phyloP scores from a whole-genome alignment of 495 filamentous ascomycete species.

The Penicillium paxilli region DNA sequence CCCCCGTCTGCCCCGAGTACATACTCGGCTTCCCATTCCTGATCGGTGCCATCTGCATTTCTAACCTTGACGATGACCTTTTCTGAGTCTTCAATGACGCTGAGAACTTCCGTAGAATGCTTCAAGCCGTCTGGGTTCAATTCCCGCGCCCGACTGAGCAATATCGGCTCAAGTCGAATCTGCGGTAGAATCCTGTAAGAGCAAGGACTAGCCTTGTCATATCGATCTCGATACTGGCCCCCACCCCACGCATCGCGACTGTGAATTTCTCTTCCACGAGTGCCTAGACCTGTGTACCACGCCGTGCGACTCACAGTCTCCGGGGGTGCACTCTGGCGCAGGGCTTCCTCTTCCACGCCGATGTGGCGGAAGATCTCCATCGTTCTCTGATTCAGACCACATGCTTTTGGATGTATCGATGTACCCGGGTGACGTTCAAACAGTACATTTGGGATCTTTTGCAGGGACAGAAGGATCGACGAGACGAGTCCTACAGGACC shows the following conservation, averaged over 20 bases:
- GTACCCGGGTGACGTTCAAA: slow-evolving; percentile 22
- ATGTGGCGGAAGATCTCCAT: slow-evolving; percentile 25
- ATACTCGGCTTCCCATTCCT: slow-evolving; percentile 7
- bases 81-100: slow-evolving; percentile 1
- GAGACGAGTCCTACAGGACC: slow-evolving; percentile 25
- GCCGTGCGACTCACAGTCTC: slow-evolving; percentile 12
- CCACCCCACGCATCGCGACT: slow-evolving; percentile 19
- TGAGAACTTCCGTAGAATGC: slow-evolving; percentile 8
- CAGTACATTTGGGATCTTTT: slow-evolving; percentile 16
- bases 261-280: slow-evolving; percentile 10
- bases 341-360: slow-evolving; percentile 8
- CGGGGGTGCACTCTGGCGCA: slow-evolving; percentile 9
- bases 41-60: neutral
- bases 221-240: slow-evolving; percentile 11
- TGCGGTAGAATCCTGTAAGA: slow-evolving; percentile 14
- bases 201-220: slow-evolving; percentile 10
- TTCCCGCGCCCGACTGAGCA: slow-evolving; percentile 11
- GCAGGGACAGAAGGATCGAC: slow-evolving; percentile 23
- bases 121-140: slow-evolving; percentile 15
- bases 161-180: slow-evolving; percentile 20
- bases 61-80: slow-evolving; percentile 3
- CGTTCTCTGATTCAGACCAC: slow-evolving; percentile 25
- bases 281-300: slow-evolving; percentile 12
- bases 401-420: slow-evolving; percentile 29
- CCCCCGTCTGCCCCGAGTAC: slow-evolving; percentile 19